A percentile compares a stretch with the other conserved stretches of the same genome.
phyloP scores from a whole-genome alignment of 805 yeast species.

The Jamesozyma gamospora region DNA sequence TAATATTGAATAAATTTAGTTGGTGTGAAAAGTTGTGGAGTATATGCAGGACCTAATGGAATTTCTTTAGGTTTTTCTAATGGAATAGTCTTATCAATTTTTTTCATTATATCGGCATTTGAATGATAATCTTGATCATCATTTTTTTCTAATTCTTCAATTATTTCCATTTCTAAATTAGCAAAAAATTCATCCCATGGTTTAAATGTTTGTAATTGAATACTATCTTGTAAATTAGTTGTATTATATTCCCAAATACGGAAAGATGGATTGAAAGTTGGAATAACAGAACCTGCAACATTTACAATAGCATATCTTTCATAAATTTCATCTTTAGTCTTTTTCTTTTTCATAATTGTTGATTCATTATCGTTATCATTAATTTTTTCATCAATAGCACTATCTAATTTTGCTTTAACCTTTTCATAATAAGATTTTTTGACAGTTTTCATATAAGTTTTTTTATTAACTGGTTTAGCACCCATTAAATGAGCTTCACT shows the following conservation, averaged over 20 bases:
- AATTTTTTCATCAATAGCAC: background rate
- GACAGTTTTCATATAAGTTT: slow-evolving; percentile 47
- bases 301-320: slow-evolving; percentile 63
- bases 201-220: slow-evolving; percentile 12
- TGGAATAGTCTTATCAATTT: slow-evolving; percentile 52
- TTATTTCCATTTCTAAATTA: slow-evolving; percentile 33
- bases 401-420: slow-evolving; percentile 30
- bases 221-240: slow-evolving; percentile 35
- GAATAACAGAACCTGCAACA: slow-evolving; percentile 65
- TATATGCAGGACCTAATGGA: slow-evolving; percentile 68
- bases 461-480: slow-evolving; percentile 63
- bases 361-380: background rate
- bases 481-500: slow-evolving; percentile 37
- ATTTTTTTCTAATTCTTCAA: slow-evolving; percentile 10
- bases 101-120: slow-evolving; percentile 10
- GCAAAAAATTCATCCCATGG: slow-evolving; percentile 55
- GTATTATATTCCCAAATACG: slow-evolving; percentile 82
- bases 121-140: slow-evolving; percentile 9
- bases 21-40: slow-evolving; percentile 64
- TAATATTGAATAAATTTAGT: slow-evolving; percentile 62
- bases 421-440: slow-evolving; percentile 44
- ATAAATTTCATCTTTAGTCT: slow-evolving; percentile 19
- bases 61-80: slow-evolving; percentile 43
- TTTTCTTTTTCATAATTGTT: slow-evolving; percentile 5
- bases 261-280: slow-evolving; percentile 76